Conservation (phyloP, 2,329 filamentous ascomycete genomes). For the Trichoderma sp. region DNA sequence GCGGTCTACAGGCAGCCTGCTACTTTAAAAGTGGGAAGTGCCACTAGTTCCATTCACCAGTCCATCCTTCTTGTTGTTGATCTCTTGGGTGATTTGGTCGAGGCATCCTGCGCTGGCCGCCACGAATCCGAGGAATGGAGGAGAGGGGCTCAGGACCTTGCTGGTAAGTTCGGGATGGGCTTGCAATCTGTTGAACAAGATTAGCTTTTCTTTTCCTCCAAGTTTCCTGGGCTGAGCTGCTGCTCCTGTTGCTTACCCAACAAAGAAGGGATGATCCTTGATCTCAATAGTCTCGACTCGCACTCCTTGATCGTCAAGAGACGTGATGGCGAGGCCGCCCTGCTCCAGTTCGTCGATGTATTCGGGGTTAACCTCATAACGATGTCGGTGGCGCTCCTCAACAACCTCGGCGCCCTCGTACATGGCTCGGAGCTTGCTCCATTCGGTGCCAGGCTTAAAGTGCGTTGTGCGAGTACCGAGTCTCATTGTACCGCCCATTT, state of each 20-base stretch:
- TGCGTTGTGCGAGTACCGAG: conserved; percentile 72
- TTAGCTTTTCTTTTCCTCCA: conserved; percentile 49
- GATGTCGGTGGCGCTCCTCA: conserved; percentile 79
- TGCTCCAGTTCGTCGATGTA: conserved; percentile 69
- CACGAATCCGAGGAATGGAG: conserved; percentile 74
- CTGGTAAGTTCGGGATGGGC: conserved; percentile 86
- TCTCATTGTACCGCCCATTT: conserved; percentile 84
- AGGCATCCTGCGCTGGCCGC: conserved; percentile 73
- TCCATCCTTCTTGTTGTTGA: background rate
- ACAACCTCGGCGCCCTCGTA: conserved; percentile 64
- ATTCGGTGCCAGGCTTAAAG: conserved; percentile 76
- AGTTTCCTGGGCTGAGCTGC: background rate
- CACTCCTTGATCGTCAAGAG: conserved; percentile 75
- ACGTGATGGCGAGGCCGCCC: conserved; percentile 72
- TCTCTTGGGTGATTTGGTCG: conserved; percentile 39
- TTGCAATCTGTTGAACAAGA: conserved; percentile 52
- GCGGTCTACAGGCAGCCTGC: background rate
- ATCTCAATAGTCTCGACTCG: conserved; percentile 85
- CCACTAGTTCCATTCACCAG: background rate
- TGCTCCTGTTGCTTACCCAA: conserved; percentile 41
- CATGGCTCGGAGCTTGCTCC: conserved; percentile 74
- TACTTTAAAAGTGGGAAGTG: background rate
- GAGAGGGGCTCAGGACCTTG: conserved; percentile 34
- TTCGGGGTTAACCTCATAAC: conserved; percentile 87
- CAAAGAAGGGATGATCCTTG: conserved; percentile 80